Evolutionary conservation across 495 filamentous ascomycete genomes (phyloP).

Genomic region (Hypomontagnella monticulosa): DNA sequence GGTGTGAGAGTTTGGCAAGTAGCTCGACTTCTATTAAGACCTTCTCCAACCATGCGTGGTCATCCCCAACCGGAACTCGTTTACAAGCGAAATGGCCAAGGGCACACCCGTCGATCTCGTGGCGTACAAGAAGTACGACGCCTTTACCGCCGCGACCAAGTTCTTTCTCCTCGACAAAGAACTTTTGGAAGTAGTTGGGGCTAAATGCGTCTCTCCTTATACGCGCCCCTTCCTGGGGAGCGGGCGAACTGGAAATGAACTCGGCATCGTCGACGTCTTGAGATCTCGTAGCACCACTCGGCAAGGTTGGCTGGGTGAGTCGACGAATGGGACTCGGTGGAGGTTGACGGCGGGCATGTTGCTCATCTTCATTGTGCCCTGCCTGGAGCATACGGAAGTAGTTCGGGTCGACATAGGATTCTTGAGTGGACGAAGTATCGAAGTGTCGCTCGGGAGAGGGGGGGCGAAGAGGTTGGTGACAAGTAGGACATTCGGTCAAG

Average conservation of each 20-base stretch:
- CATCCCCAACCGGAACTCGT: conserved; percentile 92
- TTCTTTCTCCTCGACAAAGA: conserved; percentile 87
- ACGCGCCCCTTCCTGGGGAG: conserved; percentile 62
- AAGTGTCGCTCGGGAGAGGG: conserved; percentile 60
- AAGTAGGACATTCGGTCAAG: conserved; percentile 82
- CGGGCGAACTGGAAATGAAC: conserved; percentile 64
- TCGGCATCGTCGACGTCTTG: conserved; percentile 54
- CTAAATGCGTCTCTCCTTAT: conserved; percentile 89
- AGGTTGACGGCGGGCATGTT: conserved; percentile 38
- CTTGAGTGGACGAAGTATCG: conserved; percentile 55
- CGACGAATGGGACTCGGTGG: conserved; percentile 61
- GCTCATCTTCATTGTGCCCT: conserved; percentile 46
- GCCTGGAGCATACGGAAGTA: conserved; percentile 93
- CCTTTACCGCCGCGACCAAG: conserved; percentile 93
- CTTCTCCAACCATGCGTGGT: conserved; percentile 95
- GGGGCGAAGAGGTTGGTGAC: conserved; percentile 78
- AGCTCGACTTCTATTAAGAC: conserved; percentile 91
- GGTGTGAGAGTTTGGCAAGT: conserved; percentile 88
- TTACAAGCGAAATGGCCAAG: conserved; percentile 96
- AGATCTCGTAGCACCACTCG: conserved; percentile 42
- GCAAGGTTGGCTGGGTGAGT: conserved; percentile 52
- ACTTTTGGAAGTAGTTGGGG: conserved; percentile 87
- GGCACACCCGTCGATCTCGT: conserved; percentile 86
- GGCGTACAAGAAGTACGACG: conserved; percentile 89
- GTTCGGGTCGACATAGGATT: conserved; percentile 83